Evolutionary conservation across 768 basidiomycete genomes (phyloP), one percentile per base, ranked within the genome.

Genomic region (Filobasidium floriforme): DNA sequence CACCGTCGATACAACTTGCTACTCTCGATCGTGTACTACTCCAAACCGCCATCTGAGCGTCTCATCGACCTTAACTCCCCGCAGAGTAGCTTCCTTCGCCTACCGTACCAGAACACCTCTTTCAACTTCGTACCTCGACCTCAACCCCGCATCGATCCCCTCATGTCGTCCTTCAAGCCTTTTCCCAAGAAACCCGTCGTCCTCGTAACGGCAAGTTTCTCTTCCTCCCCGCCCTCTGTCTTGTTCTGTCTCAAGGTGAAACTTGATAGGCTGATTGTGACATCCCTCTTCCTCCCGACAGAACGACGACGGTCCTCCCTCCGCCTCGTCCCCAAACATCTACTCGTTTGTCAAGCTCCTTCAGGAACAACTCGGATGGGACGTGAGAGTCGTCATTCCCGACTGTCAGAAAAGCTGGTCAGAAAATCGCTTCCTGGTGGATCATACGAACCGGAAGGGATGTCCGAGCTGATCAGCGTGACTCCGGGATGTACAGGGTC

Each of bases 301-400:
- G 77, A 80, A 80, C 70, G 80, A 81, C 68, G 80, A 81, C 66
- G 80, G 80, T 15, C 78, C 78, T 1, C 79, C 80, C 0, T 72
- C 73, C 1, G 63, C 71, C 24, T 75, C 77, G 37, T 79, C 78
- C 1, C 80, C 80, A 7, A 79, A 79, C 72, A 76, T 81, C 65
- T 80, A 73, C 70, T 73, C 71, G 0, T 80, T 81, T 65, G 76
- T 75, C 29, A 72, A 72, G 24, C 70, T 69, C 1, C 71, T 81
- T 1, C 69, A 72, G 43, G 60, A 69, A 6, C 60, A 65, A 3
- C 69, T 79, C 7, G 77, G 76, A 0, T 79, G 77, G 74, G 77
- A 80, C 15, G 77, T 81, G 2, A 69, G 71, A 28, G 79, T 81
- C 29, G 80, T 81, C 57, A 73, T 80, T 1, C 80, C 80, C 0